These are phyloP conservation scores for Apiospora pterosperma DNA, from an alignment of 2,329 filamentous ascomycete species.

Conservation along the genomic window DNA sequence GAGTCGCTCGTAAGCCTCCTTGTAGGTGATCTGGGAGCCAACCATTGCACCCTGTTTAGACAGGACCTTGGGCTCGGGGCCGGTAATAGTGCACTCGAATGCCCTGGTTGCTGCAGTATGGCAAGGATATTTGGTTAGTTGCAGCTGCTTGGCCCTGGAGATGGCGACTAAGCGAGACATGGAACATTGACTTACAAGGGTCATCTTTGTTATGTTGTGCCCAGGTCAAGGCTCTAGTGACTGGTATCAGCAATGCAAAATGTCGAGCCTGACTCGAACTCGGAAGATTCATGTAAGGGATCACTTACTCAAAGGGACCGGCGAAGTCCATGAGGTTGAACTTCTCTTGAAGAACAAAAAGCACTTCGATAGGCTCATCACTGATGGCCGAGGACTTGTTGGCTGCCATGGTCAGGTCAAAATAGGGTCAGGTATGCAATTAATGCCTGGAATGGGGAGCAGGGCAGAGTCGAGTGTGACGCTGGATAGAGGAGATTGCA, in stretches of 20 bases:
- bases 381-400: slow-evolving; percentile 56
- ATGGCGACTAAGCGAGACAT: slow-evolving; percentile 7
- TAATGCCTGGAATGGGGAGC: background rate
- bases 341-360: slow-evolving; percentile 58
- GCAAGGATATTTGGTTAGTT: background rate
- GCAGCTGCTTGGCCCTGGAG: background rate
- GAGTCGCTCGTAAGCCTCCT: slow-evolving; percentile 71
- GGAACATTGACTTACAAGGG: slow-evolving; percentile 38
- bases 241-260: background rate
- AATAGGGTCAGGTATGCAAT: background rate
- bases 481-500: background rate
- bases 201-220: slow-evolving; percentile 53
- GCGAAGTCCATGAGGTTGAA: slow-evolving; percentile 59
- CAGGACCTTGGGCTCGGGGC: slow-evolving; percentile 50
- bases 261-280: background rate
- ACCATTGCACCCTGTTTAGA: slow-evolving; percentile 65
- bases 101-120: slow-evolving; percentile 45
- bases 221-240: slow-evolving; percentile 45
- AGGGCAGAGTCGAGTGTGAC: background rate
- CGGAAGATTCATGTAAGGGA: background rate
- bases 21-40: slow-evolving; percentile 72
- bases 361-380: slow-evolving; percentile 57
- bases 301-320: slow-evolving; percentile 36
- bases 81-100: slow-evolving; percentile 56
- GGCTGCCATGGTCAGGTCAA: slow-evolving; percentile 5